Percentiles rank a stretch among this genome's conserved stretches.
phyloP scores from a whole-genome alignment of 2,329 filamentous ascomycete genomes.

The Scedosporium dehoogii region DNA sequence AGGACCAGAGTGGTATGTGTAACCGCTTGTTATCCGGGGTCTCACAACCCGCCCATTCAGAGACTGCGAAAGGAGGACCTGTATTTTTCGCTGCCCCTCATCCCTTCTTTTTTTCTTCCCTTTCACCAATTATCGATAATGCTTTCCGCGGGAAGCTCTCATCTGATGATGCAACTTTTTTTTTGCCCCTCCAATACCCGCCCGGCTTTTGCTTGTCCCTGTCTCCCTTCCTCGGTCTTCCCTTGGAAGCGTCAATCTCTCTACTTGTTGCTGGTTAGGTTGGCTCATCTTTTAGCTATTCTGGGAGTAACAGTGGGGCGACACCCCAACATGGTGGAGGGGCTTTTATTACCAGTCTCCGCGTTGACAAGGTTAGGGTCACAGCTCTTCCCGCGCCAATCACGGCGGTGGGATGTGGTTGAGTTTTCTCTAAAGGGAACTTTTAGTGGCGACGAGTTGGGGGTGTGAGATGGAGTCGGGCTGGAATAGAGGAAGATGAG shows the following conservation, averaged over 20 bases:
- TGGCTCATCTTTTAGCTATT: conserved; percentile 7
- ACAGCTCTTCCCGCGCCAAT: conserved; percentile 20
- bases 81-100: not conserved
- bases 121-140: too few relatives aligned
- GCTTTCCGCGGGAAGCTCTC: not conserved
- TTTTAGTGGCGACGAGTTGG: not conserved
- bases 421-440: not conserved
- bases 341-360: not conserved
- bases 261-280: conserved; percentile 3
- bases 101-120: not conserved
- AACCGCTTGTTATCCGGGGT: not conserved
- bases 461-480: not conserved
- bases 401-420: conserved; percentile 11
- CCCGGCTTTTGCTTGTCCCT: not conserved
- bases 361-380: conserved; percentile 15
- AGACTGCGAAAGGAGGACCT: too few relatives aligned
- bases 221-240: not conserved
- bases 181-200: not conserved
- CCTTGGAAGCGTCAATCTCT: not conserved
- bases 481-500: not conserved
- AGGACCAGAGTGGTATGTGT: not conserved
- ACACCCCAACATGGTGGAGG: conserved; percentile 11
- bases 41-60: not conserved
- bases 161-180: not conserved
- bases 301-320: conserved; percentile 16